phyloP scores from a whole-genome alignment of 2,329 filamentous ascomycete species.

The Claviceps sp. region DNA sequence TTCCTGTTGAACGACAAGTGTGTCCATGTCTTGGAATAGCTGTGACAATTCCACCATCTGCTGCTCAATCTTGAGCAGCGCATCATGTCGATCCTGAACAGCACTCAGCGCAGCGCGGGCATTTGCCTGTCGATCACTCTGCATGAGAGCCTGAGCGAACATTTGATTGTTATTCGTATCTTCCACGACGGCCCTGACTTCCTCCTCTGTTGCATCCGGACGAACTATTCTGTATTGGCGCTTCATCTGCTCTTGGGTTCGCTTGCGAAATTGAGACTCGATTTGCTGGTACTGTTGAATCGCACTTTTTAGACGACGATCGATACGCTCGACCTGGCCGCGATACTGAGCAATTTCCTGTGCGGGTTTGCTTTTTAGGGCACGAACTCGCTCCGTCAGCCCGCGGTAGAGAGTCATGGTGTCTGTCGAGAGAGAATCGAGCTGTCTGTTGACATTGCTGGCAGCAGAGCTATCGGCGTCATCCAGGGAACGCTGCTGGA shows the following conservation, averaged over 20 bases:
- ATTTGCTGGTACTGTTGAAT: conserved; percentile 72
- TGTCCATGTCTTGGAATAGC: conserved; percentile 82
- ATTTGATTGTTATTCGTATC: conserved; percentile 69
- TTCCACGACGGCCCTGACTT: conserved; percentile 63
- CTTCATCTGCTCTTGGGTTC: conserved; percentile 69
- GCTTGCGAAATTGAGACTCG: conserved; percentile 68
- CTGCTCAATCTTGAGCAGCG: conserved; percentile 82
- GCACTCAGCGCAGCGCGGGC: conserved; percentile 66
- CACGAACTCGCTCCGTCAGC: conserved; percentile 66
- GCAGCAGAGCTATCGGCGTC: conserved; percentile 59
- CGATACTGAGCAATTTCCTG: conserved; percentile 60
- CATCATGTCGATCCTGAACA: conserved; percentile 70
- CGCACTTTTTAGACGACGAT: conserved; percentile 65
- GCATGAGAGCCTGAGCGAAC: conserved; percentile 77
- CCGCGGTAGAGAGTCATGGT: conserved; percentile 75
- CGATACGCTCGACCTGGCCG: conserved; percentile 68
- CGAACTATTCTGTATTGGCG: conserved; percentile 84
- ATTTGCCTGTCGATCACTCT: conserved; percentile 68
- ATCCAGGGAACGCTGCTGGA: conserved; percentile 59
- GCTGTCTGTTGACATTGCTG: conserved; percentile 51
- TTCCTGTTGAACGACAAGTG: conserved; percentile 77
- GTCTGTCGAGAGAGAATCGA: conserved; percentile 61
- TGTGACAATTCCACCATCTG: conserved; percentile 80
- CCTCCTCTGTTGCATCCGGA: conserved; percentile 64
- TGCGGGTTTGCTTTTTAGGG: conserved; percentile 70